Conservation (phyloP, 2,329 filamentous ascomycete genomes). For the Colletotrichum godetiae region DNA sequence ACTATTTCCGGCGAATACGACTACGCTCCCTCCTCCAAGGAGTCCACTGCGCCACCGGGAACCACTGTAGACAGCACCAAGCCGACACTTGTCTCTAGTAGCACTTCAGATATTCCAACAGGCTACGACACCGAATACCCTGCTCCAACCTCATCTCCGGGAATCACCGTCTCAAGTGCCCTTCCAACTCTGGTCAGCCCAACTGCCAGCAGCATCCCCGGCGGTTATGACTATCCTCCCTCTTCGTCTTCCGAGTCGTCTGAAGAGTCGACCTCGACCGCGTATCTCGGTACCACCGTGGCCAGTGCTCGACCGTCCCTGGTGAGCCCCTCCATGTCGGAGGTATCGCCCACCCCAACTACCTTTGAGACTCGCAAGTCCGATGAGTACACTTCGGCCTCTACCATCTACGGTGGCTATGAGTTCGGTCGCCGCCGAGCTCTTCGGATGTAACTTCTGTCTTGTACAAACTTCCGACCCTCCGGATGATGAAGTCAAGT, state of each 20-base stretch:
- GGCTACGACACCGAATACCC: slow-evolving; percentile 12
- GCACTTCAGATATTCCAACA: slow-evolving; percentile 2
- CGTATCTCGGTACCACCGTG: not conserved
- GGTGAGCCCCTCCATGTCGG: not conserved
- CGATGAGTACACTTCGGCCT: not conserved
- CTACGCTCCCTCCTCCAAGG: not conserved
- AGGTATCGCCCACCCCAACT: not conserved
- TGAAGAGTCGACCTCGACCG: not conserved
- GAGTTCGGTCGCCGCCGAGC: not conserved
- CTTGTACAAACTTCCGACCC: not conserved
- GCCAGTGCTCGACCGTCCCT: slow-evolving; percentile 19
- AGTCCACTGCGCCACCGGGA: not conserved
- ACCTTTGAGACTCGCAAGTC: slow-evolving; percentile 14
- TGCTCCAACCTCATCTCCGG: not conserved
- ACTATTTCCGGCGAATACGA: slow-evolving; percentile 10
- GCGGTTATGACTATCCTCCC: slow-evolving; percentile 3
- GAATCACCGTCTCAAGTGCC: slow-evolving; percentile 13
- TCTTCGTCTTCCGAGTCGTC: not conserved
- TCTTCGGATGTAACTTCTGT: no score
- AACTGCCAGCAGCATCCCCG: not conserved
- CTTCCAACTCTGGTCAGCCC: slow-evolving; percentile 6
- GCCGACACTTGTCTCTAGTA: not conserved
- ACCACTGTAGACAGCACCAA: slow-evolving; percentile 20
- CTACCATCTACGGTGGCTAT: slow-evolving; percentile 4
- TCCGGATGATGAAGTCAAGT: not conserved